Evolutionary conservation across 805 yeast genomes (phyloP).

Genomic region (Wickerhamomyces canadensis): DNA sequence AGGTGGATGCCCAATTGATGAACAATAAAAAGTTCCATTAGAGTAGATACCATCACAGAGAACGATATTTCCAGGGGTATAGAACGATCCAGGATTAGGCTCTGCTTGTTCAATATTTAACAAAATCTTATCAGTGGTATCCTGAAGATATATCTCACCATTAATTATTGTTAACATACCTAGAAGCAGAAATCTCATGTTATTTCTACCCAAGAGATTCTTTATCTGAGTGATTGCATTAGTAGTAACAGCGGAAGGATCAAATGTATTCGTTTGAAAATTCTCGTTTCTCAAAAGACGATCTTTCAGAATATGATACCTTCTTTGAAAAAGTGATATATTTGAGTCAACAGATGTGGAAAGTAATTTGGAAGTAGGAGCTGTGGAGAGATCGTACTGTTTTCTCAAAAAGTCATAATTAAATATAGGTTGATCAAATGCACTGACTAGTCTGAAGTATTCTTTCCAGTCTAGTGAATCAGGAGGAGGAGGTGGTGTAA

Average conservation of each 20-base stretch:
- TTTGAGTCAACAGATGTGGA: slow-evolving; percentile 25
- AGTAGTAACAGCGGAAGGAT: slow-evolving; percentile 27
- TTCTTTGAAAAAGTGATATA: slow-evolving; percentile 40
- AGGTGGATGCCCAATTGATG: slow-evolving; percentile 81
- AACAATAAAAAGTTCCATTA: slow-evolving; percentile 62
- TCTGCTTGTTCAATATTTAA: slow-evolving; percentile 58
- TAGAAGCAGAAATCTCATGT: slow-evolving; percentile 65
- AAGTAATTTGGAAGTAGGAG: slow-evolving; percentile 20
- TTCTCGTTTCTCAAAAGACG: slow-evolving; percentile 69
- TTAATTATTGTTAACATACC: slow-evolving; percentile 66
- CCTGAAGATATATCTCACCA: slow-evolving; percentile 77
- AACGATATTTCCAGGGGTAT: slow-evolving; percentile 69
- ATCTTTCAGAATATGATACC: slow-evolving; percentile 64
- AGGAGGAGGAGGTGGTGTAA: slow-evolving; percentile 21
- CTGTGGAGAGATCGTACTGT: no score
- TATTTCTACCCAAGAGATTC: slow-evolving; percentile 81
- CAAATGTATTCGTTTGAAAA: slow-evolving; percentile 43
- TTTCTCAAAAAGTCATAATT: slow-evolving; percentile 55
- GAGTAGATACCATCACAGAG: slow-evolving; percentile 83
- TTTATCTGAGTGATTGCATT: slow-evolving; percentile 63
- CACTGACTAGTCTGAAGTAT: slow-evolving; percentile 60
- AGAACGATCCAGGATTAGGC: slow-evolving; percentile 60
- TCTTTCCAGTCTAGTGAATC: slow-evolving; percentile 59
- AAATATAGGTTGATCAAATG: slow-evolving; percentile 59
- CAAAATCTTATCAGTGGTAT: slow-evolving; percentile 62